These are phyloP conservation scores for Draba incana DNA, from an alignment of 345 rosid species.

Conservation along the genomic window DNA sequence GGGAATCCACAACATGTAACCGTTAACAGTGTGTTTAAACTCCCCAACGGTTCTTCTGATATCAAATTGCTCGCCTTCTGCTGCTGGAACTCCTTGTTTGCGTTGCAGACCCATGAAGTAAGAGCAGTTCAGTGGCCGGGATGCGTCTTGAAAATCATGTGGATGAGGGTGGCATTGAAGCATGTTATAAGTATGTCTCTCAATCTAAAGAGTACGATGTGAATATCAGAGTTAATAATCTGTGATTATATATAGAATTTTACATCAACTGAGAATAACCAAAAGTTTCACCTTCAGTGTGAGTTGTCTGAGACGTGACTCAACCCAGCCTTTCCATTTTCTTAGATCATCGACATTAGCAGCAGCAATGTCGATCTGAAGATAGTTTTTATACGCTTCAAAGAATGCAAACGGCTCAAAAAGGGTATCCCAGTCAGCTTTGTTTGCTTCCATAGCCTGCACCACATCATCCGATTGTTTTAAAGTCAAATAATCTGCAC, in stretches of 20 bases:
- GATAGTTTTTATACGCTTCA: conserved; percentile 91
- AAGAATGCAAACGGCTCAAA: conserved; percentile 89
- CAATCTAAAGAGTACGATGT: conserved; percentile 56
- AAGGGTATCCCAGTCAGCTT: conserved; percentile 86
- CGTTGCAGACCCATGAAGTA: conserved; percentile 98
- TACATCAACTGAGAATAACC: not conserved
- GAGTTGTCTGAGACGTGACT: conserved; percentile 95
- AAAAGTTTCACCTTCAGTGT: conserved; percentile 69
- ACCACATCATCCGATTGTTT: conserved; percentile 37
- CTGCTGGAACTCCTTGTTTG: conserved; percentile 80
- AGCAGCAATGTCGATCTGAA: conserved; percentile 80
- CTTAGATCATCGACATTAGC: conserved; percentile 85
- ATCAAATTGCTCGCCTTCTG: conserved; percentile 82
- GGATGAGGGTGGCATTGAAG: conserved; percentile 98
- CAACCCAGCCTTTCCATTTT: conserved; percentile 99
- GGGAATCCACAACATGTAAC: conserved; percentile 61
- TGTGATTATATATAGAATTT: not conserved
- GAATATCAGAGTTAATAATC: conserved; percentile 30
- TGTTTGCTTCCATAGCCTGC: conserved; percentile 84
- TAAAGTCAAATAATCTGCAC: conserved; percentile 16
- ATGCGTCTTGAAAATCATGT: conserved; percentile 73
- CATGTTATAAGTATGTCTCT: conserved; percentile 80
- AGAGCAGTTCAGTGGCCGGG: conserved; percentile 66
- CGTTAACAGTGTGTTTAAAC: conserved; percentile 70
- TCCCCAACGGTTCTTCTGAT: conserved; percentile 91